Conservation (phyloP, 75 land plant genomes). For the Adiantum capillusveneris region DNA sequence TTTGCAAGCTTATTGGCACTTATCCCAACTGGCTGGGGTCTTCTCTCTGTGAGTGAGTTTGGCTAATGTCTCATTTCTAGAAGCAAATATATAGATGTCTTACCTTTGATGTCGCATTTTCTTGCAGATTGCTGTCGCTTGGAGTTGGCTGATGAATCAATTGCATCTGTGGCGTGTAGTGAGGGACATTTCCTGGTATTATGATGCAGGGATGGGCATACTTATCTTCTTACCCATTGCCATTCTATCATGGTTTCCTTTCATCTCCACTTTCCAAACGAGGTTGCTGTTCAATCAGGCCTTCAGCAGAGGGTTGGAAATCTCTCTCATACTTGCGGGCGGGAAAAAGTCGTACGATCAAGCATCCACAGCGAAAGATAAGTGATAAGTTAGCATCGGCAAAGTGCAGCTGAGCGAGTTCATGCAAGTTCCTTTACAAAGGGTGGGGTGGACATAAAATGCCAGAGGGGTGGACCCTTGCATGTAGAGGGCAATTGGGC, state of each 20-base stretch:
- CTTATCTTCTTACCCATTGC: conserved; percentile 82
- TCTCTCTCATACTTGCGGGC: conserved; percentile 91
- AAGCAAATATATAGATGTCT: neutral
- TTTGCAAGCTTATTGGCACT: too few relatives aligned
- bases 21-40: conserved; percentile 92
- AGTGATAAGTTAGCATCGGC: too few relatives aligned
- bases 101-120: neutral
- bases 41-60: conserved; percentile 60
- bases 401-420: too few relatives aligned
- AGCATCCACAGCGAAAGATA: too few relatives aligned
- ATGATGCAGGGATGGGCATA: conserved; percentile 94
- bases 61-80: neutral
- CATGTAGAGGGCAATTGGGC: too few relatives aligned
- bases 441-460: too few relatives aligned
- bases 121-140: conserved; percentile 70
- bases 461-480: too few relatives aligned
- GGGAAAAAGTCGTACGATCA: too few relatives aligned
- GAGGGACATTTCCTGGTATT: conserved; percentile 63
- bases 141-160: conserved; percentile 66
- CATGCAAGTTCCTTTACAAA: too few relatives aligned
- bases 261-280: conserved; percentile 90
- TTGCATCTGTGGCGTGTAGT: conserved; percentile 73
- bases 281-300: conserved; percentile 72
- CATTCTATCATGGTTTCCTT: conserved; percentile 88
- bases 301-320: conserved; percentile 92